Conservation (phyloP, 1,139 yeast species). For the Candida freyschussii region DNA sequence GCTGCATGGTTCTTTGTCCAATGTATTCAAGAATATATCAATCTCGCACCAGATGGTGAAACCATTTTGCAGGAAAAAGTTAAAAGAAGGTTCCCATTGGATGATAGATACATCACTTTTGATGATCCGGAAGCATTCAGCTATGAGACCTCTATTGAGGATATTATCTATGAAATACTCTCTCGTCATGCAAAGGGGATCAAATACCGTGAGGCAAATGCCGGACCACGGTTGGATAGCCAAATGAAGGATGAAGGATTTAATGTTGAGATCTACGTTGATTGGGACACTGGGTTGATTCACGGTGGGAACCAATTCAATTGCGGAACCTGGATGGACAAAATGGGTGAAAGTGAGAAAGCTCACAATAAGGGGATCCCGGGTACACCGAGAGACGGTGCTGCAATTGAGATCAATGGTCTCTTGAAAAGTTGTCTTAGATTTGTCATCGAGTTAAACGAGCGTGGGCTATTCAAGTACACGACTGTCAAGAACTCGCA, state of each 20-base stretch:
- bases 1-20: constrained; percentile 95
- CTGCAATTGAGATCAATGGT: constrained; percentile 91
- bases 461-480: constrained; percentile 50
- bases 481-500: constrained; percentile 25
- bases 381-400: constrained; percentile 97
- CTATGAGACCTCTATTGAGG: constrained; percentile 64
- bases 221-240: constrained; percentile 81
- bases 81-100: constrained; percentile 80
- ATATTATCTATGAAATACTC: constrained; percentile 75
- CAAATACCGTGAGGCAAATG: constrained; percentile 89
- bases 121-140: constrained; percentile 76
- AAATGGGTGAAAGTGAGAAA: constrained; percentile 89
- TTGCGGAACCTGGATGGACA: constrained; percentile 99
- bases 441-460: constrained; percentile 61
- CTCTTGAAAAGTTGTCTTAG: constrained; percentile 77
- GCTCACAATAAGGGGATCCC: constrained; percentile 89
- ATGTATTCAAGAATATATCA: constrained; percentile 76
- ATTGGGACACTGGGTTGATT: constrained; percentile 84
- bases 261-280: constrained; percentile 73
- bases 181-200: constrained; percentile 86
- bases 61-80: constrained; percentile 66
- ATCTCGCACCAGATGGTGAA: constrained; percentile 63
- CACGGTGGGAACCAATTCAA: constrained; percentile 90
- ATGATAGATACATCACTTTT: constrained; percentile 69
- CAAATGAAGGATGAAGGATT: constrained; percentile 94